Conservation (phyloP, 2,329 filamentous ascomycete species). For the Juglanconis juglandina region DNA sequence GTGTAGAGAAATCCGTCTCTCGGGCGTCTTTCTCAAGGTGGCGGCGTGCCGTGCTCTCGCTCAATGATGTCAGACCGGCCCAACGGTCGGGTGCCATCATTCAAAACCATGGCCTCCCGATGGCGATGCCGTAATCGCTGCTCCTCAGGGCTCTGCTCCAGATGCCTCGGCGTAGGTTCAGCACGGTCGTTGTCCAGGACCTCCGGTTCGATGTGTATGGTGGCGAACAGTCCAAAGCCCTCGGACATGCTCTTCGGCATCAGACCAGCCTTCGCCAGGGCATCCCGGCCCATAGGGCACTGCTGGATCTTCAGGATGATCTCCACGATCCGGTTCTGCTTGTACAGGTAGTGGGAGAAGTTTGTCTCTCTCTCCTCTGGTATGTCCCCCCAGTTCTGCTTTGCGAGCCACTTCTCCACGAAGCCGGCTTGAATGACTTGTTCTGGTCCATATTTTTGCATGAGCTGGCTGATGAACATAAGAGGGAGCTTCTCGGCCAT, state of each 20-base stretch:
- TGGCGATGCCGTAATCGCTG: slow-evolving; percentile 71
- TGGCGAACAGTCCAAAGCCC: slow-evolving; percentile 21
- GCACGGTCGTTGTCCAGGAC: slow-evolving; percentile 20
- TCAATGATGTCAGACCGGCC: slow-evolving; percentile 77
- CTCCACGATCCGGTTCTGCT: slow-evolving; percentile 51
- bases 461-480: slow-evolving; percentile 54
- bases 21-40: not conserved
- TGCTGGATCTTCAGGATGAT: slow-evolving; percentile 48
- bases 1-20: no score
- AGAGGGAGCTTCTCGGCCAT: slow-evolving; percentile 59
- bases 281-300: slow-evolving; percentile 48
- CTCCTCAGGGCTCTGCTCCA: slow-evolving; percentile 61
- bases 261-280: slow-evolving; percentile 48
- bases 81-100: slow-evolving; percentile 75
- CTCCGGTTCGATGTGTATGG: slow-evolving; percentile 17
- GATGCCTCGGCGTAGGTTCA: slow-evolving; percentile 33
- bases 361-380: slow-evolving; percentile 51
- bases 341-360: slow-evolving; percentile 50
- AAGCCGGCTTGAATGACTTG: slow-evolving; percentile 61
- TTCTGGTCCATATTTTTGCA: slow-evolving; percentile 55
- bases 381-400: slow-evolving; percentile 64
- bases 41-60: slow-evolving; percentile 45
- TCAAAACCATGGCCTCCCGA: slow-evolving; percentile 86
- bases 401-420: slow-evolving; percentile 70
- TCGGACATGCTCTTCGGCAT: slow-evolving; percentile 31